phyloP scores from a whole-genome alignment of 2,329 filamentous ascomycete genomes.

The Fonsecaea erecta region DNA sequence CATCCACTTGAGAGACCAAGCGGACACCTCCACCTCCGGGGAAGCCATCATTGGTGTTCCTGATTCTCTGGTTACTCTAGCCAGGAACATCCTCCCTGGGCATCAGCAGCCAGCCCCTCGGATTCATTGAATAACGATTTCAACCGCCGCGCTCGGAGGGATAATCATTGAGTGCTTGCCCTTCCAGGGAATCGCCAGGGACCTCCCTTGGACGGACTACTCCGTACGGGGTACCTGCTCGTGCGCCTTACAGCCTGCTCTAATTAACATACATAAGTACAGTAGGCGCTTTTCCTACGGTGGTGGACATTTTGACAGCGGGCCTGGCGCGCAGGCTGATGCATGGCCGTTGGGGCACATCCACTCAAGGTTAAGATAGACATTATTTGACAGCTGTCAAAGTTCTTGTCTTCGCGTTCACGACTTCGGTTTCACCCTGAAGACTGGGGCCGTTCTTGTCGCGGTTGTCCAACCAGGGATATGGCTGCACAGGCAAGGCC shows the following conservation, averaged over 20 bases:
- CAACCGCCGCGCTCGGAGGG: not conserved
- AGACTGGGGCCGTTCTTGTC: not conserved
- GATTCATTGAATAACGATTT: not conserved
- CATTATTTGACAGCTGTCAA: slow-evolving; percentile 1
- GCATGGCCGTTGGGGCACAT: not conserved
- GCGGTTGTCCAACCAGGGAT: not conserved
- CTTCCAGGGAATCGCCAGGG: not conserved
- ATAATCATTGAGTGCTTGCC: not conserved
- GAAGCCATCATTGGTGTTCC: slow-evolving; percentile 8
- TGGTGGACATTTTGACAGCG: not conserved
- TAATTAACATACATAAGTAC: too few relatives aligned
- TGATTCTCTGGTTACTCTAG: not conserved
- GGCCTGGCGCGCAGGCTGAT: not conserved
- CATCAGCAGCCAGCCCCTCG: not conserved
- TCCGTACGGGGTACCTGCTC: too few relatives aligned
- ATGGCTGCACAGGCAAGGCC: not conserved
- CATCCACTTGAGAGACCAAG: not conserved
- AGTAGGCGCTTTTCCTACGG: too few relatives aligned
- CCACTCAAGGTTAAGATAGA: not conserved
- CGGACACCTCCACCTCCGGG: not conserved
- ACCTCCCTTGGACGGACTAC: not conserved
- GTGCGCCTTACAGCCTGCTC: not conserved
- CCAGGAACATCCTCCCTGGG: not conserved
- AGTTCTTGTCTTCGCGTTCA: not conserved
- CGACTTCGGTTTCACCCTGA: not conserved